Base-by-base conservation (phyloP, 75 land plant genomes). In the Cryptomeria japonica region DNA sequence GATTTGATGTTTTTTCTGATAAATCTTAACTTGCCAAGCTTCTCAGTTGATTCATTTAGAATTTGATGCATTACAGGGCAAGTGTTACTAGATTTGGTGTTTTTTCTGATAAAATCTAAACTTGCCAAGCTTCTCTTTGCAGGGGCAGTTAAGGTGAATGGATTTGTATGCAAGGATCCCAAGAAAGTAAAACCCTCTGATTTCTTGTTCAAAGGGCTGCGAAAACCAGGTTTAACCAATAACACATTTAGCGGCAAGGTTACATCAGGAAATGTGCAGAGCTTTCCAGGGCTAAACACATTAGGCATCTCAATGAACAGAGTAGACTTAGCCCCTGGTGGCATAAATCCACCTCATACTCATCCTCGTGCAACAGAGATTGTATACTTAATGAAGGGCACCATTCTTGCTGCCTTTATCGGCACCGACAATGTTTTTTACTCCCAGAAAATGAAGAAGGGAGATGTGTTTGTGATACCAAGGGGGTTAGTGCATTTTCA, bases 351-450 rank as follows among this genome's bases (percentile, higher is more conserved):
- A 4, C 94, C 94, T 3, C 95, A 94, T 87, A 85, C 82, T 15
- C 94, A 94, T 87, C 94, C 93, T 15, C 91, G 90, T 5, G 93
- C 90, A 9, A 89, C 93, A 11, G 93, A 94, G 88, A 85, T 92
- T 32, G n/a, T 94, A 9, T 84, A 78, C 19, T 89, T 93, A 15
- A 31, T 91, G 22, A 88, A 93, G 47, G 95, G 95, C 19, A 53
- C 76, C 37, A 87, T 94, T 79, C 38, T 73, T 76, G 91, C 90
- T 5, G 95, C 94, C 22, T 94, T 94, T 87, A 85, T 93, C 61
- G 89, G 87, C 16, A 68, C 89, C 44, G 88, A 90, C 88, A 89
- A 84, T 61, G 76, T 28, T 51, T 68, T 90, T 32, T 88, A 56
- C 56, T 61, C 91, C 2, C 10, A 84, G 38, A 90, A 51, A 12